phyloP scores from a whole-genome alignment of 805 yeast species.

The Yarrowia divulgata region DNA sequence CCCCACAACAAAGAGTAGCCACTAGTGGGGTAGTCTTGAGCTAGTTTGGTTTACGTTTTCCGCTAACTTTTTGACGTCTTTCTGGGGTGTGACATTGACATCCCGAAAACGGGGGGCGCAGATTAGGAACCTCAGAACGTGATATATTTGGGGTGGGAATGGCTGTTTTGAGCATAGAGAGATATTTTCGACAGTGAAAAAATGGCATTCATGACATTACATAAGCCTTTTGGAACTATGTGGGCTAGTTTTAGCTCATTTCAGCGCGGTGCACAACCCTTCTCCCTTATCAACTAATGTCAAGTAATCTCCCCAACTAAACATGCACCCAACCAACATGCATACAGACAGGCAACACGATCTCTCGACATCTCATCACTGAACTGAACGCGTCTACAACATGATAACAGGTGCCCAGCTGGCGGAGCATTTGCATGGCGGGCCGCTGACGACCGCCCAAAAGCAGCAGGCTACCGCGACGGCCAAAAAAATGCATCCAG shows the following conservation, averaged over 20 bases:
- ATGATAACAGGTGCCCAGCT: slow-evolving; percentile 9
- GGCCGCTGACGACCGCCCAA: neutral
- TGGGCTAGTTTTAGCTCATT: no score
- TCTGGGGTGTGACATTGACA: no score
- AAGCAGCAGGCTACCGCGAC: slow-evolving; percentile 2
- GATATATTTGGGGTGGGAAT: no score
- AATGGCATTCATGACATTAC: no score
- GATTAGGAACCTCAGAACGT: no score
- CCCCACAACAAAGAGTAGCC: no score
- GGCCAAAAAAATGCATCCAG: slow-evolving; percentile 24
- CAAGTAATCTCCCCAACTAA: neutral
- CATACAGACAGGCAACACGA: neutral
- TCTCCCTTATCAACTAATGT: no score
- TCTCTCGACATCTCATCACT: neutral
- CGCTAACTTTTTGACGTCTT: no score
- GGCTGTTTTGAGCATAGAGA: neutral
- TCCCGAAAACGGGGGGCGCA: no score
- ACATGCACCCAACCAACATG: neutral
- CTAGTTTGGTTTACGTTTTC: neutral
- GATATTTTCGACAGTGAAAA: no score
- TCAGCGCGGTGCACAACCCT: no score
- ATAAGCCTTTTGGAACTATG: no score
- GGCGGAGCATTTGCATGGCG: slow-evolving; percentile 5
- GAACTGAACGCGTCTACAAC: neutral
- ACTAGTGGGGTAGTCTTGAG: neutral